These are phyloP conservation scores for Prunus mongolica DNA, from an alignment of 306 rosid genomes.

Conservation along the genomic window DNA sequence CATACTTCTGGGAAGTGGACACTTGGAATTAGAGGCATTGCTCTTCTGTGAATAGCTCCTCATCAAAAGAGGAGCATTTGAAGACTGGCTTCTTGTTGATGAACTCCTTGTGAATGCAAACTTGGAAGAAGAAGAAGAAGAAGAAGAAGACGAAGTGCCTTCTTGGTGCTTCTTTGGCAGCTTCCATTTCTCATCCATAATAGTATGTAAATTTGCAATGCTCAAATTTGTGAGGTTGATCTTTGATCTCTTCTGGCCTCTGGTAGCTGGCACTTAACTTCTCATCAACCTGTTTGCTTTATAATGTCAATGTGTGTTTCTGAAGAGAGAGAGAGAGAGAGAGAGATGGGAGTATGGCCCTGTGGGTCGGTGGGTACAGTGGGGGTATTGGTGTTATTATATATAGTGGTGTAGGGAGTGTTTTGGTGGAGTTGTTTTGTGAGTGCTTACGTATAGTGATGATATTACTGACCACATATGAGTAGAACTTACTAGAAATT, in stretches of 20 bases:
- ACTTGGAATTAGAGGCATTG: slow-evolving; percentile 41
- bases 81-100: slow-evolving; percentile 56
- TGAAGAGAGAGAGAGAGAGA: background rate
- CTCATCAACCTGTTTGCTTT: slow-evolving; percentile 1
- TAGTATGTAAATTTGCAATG: slow-evolving; percentile 7
- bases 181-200: slow-evolving; percentile 88
- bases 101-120: slow-evolving; percentile 60
- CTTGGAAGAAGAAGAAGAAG: slow-evolving; percentile 24
- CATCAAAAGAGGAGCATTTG: slow-evolving; percentile 58
- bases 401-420: background rate
- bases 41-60: slow-evolving; percentile 63
- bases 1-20: slow-evolving; percentile 51
- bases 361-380: slow-evolving; percentile 12
- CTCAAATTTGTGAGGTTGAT: slow-evolving; percentile 3
- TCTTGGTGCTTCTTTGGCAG: slow-evolving; percentile 55
- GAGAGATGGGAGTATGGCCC: background rate
- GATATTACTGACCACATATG: background rate
- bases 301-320: slow-evolving; percentile 6
- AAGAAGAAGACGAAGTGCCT: background rate
- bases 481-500: background rate
- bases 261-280: background rate
- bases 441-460: background rate
- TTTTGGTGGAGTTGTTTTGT: background rate
- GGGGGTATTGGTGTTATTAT: slow-evolving; percentile 14
- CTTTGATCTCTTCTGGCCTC: background rate